Evolutionary conservation across 148 eudicot species (phyloP).

Genomic region (Fagopyrum esculentum): DNA sequence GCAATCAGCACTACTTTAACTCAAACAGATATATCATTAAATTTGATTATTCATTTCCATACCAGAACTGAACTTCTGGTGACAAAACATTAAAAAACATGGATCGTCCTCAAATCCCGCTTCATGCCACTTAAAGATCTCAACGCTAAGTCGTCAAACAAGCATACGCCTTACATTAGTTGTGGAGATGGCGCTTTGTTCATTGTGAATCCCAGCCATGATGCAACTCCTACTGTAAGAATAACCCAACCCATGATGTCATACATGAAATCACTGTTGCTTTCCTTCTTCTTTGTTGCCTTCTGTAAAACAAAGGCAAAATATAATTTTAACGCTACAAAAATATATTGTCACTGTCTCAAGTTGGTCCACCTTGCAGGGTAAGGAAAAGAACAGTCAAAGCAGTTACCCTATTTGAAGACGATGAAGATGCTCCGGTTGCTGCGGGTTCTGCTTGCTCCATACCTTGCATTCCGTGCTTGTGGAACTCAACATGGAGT

Average conservation of each 20-base stretch:
- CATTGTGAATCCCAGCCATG: slow-evolving; percentile 69
- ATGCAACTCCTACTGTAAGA: slow-evolving; percentile 72
- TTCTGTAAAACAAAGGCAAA: slow-evolving; percentile 17
- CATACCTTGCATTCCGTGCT: not conserved
- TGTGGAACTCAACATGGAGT: slow-evolving; percentile 34
- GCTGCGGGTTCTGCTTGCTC: slow-evolving; percentile 22
- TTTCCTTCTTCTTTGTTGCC: slow-evolving; percentile 24
- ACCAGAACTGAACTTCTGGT: not conserved
- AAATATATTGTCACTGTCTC: not conserved
- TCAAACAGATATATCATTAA: not conserved
- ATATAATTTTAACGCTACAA: not conserved
- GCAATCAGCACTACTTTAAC: not conserved
- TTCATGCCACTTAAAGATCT: not conserved
- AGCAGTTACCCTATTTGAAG: slow-evolving; percentile 22
- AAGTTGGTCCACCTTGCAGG: not conserved
- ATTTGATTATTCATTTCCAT: not conserved
- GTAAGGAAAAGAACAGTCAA: not conserved
- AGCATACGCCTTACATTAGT: not conserved
- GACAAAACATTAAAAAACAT: slow-evolving; percentile 15
- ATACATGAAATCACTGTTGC: slow-evolving; percentile 27
- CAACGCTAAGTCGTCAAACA: not conserved
- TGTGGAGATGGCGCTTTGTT: slow-evolving; percentile 66
- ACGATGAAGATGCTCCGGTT: slow-evolving; percentile 22
- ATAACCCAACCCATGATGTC: slow-evolving; percentile 45
- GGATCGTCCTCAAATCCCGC: not conserved